Evolutionary conservation across 2,329 filamentous ascomycete genomes (phyloP), one percentile per base, ranked within the genome.

Genomic region (Teratosphaeria zuluensis): DNA sequence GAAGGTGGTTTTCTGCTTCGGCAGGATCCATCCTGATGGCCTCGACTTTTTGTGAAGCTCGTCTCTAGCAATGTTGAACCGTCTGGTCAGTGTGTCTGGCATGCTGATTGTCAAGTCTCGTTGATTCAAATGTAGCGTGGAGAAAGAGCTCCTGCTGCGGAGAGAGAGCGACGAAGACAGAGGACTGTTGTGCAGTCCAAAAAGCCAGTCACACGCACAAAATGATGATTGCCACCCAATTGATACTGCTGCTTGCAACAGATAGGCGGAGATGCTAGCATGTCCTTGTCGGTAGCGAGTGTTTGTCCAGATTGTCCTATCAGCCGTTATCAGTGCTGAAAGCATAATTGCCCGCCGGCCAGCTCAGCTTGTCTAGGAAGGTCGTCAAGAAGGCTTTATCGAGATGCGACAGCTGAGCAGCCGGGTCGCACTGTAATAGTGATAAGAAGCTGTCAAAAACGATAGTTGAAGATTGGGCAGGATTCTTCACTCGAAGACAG

Each of bases 1-100:
- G 59, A 77, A 76, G 1, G 73, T 72, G 6, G 71, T 66, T 16
- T 66, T 67, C 62, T 76, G 65, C 54, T 73, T 73, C 28, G 74
- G 74, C 5, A 77, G 63, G 16, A 76, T 64, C 75, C 75, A 78
- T 66, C 74, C 75, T 12, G 69, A 71, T 24, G 63, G 66, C 56
- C 68, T 71, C 6, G 60, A 69, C 65, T 75, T 76, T 31, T 65
- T 62, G 61, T 69, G 71, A 12, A 73, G 12, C n/a, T 21, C 51
- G 21, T 52, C 11, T 38, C 16, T 38, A 12, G 33, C 33, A 14
- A 14, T 12, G 3, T 12, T 38, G 4, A 38, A 16, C 4, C 35
- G 35, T 38, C 11, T 11, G 9, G 2, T 38, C 1, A 38, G 9
- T 4, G 35, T 38, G 4, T 14, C 35, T 14, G 35, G 5, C 35